Conservation (phyloP, 192 early-diverging fungal genomes). For the Bifiguratus adelaidae region DNA sequence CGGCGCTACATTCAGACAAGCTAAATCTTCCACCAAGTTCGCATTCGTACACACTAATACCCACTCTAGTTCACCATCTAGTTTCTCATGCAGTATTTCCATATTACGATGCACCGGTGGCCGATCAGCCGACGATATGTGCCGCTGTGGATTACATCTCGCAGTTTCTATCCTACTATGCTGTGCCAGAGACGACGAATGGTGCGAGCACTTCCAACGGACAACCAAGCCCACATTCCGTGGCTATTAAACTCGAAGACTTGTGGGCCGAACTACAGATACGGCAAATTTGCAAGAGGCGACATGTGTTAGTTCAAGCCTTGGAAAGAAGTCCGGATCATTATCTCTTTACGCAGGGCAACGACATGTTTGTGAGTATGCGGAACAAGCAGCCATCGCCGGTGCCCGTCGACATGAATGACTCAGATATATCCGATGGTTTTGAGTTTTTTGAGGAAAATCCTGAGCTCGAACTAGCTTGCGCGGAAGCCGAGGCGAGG, state of each 20-base stretch:
- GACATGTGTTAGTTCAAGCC: slow-evolving; percentile 10
- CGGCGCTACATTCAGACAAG: too few relatives aligned
- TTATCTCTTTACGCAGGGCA: too few relatives aligned
- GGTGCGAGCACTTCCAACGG: background rate
- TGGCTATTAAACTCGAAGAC: slow-evolving; percentile 1
- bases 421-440: too few relatives aligned
- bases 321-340: slow-evolving; percentile 13
- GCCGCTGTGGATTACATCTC: slow-evolving; percentile 22
- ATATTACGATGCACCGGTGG: slow-evolving; percentile 23
- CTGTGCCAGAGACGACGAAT: background rate
- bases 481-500: too few relatives aligned
- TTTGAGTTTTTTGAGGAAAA: too few relatives aligned
- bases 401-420: too few relatives aligned
- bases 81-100: slow-evolving; percentile 41
- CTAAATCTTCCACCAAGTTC: too few relatives aligned
- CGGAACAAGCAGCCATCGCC: too few relatives aligned
- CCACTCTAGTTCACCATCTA: too few relatives aligned
- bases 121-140: slow-evolving; percentile 16
- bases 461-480: too few relatives aligned
- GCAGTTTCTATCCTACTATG: background rate
- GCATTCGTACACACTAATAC: too few relatives aligned
- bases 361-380: too few relatives aligned
- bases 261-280: slow-evolving; percentile 35
- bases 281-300: slow-evolving; percentile 38
- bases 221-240: background rate